Evolutionary conservation across 768 basidiomycete species (phyloP), one percentile per base, ranked within the genome.

Genomic region (Termitomyces eurrhizus): DNA sequence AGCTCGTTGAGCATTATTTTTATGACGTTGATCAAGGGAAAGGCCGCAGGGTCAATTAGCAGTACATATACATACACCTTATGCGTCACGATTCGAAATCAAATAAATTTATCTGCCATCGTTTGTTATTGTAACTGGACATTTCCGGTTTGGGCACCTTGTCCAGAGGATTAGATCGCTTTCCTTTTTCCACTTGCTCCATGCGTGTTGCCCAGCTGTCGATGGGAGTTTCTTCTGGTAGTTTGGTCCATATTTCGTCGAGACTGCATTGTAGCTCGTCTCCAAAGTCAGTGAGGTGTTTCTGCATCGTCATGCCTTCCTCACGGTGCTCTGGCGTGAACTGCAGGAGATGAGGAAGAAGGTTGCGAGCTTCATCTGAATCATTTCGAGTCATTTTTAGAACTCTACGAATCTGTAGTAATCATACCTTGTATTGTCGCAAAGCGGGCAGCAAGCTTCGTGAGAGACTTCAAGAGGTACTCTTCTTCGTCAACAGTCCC

Each of bases 401-500:
- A 41, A 8, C 26, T 39, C 5, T 32, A 26, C 24, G 11, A 41
- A 5, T 41, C 4, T n/a, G 13, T 9, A 26, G 18, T 42, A 13
- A 42, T 65, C 80, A 48, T 67, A 93, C 93, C 82, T 75, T 85
- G 88, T 21, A 83, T 80, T 7, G 77, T 73, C 50, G 77, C 75
- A 67, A 92, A 86, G 44, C 88, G 76, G 13, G 75, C 77, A 18
- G 85, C 84, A 3, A 97, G 78, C 68, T 97, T 94, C 7, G 83
- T 81, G 61, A 96, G 73, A 3, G 93, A 95, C 58, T 81, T 87
- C 44, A 99, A 80, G 6, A 98, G 81, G 67, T 98, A 98, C 67
- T 93, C 92, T 74, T 97, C 95, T 73, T 98, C 97, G 68, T 96
- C 95, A 0, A 95, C 89, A 0, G 95, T 97, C 8, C 97, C 97